Evolutionary conservation across 305 asterid species (phyloP).

Genomic region (Fraxinus velutina): DNA sequence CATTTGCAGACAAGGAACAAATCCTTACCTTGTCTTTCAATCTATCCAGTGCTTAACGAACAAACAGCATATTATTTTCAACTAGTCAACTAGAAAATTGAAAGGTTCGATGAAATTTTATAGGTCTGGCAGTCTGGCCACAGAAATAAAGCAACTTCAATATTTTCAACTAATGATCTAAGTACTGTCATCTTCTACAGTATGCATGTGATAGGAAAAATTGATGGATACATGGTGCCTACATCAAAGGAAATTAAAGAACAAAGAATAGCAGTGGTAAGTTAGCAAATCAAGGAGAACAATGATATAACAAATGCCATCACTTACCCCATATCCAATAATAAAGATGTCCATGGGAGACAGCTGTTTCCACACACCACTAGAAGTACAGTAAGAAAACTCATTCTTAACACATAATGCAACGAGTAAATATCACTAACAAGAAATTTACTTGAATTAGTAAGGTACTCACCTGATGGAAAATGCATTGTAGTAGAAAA

Average conservation of each 20-base stretch:
- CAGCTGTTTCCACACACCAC: constrained; percentile 84
- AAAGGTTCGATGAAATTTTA: not conserved
- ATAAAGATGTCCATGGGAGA: constrained; percentile 85
- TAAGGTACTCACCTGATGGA: constrained; percentile 68
- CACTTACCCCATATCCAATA: constrained; percentile 92
- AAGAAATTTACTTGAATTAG: constrained; percentile 10
- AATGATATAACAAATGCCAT: constrained; percentile 20
- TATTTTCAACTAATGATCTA: not conserved
- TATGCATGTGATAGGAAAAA: constrained; percentile 10
- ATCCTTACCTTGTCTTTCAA: not conserved
- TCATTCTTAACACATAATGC: constrained; percentile 20
- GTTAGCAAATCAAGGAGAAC: constrained; percentile 13
- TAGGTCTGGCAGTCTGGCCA: not conserved
- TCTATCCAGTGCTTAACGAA: not conserved
- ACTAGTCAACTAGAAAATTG: not conserved
- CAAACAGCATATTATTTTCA: not conserved
- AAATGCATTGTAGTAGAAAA: constrained; percentile 84
- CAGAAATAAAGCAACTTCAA: not conserved
- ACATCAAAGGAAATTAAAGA: constrained; percentile 15
- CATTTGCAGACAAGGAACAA: not conserved
- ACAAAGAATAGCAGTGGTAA: constrained; percentile 15
- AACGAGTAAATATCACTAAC: constrained; percentile 13
- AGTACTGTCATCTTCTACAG: constrained; percentile 8
- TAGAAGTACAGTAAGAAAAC: constrained; percentile 28
- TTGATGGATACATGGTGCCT: constrained; percentile 1